Evolutionary conservation across 192 early-diverging fungal genomes (phyloP).

Genomic region (Haplosporangium gracile): DNA sequence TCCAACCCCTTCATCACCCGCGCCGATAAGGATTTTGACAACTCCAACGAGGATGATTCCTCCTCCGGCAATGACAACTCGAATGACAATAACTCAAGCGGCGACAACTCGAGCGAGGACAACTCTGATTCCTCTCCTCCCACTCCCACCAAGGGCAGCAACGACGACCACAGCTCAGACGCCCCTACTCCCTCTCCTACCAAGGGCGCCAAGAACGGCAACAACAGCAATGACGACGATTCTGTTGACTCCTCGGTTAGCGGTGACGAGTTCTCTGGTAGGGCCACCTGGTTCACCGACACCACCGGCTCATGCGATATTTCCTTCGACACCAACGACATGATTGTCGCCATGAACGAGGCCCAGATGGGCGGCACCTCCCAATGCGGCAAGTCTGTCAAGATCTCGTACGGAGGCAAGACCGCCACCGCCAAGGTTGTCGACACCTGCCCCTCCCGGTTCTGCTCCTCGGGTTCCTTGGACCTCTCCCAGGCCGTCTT

Average conservation of each 20-base stretch:
- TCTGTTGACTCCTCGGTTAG: not conserved
- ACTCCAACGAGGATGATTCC: not conserved
- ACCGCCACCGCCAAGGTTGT: constrained; percentile 49
- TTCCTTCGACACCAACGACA: constrained; percentile 48
- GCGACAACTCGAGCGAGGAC: not conserved
- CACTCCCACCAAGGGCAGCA: not conserved
- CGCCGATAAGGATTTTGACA: not conserved
- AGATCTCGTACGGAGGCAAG: constrained; percentile 42
- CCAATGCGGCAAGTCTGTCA: constrained; percentile 55
- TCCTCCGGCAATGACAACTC: not conserved
- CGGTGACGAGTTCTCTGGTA: constrained; percentile 29
- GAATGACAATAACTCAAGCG: not conserved
- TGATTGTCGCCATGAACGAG: constrained; percentile 62
- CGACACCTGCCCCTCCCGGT: constrained; percentile 60
- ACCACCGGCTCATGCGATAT: constrained; percentile 54
- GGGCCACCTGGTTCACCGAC: constrained; percentile 61
- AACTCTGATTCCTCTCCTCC: not conserved
- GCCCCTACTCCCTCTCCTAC: not conserved
- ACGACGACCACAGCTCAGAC: not conserved
- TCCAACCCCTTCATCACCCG: not conserved
- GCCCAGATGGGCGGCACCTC: constrained; percentile 51
- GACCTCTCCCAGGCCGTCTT: constrained; percentile 59
- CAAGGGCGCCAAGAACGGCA: not conserved
- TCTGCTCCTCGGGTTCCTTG: constrained; percentile 43
- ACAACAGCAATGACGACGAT: not conserved